Evolutionary conservation across 257 asterid genomes (phyloP), one percentile per base, ranked within the genome.

Genomic region (Striga asiatica): DNA sequence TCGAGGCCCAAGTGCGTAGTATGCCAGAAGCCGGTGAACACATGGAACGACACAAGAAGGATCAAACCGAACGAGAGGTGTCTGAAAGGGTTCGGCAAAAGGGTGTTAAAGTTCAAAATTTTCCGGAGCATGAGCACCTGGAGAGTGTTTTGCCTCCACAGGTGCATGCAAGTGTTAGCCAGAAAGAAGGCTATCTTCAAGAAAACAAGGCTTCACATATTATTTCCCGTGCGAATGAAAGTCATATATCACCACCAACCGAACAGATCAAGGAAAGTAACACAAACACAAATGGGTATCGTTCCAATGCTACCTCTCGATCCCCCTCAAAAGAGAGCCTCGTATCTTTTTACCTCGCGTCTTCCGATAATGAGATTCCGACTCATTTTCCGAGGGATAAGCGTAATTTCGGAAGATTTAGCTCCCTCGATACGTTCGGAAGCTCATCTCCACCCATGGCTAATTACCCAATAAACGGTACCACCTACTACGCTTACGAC

Each of bases 261-360:
- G n/a, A n/a, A n/a, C n/a, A n/a, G n/a, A n/a, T n/a, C 60, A 9
- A 5, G 20, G 78, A 58, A 48, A 54, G 27, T 32, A 38, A 39
- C 14, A 38, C 13, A 51, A 38, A 4, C 20, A 46, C 54, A 17
- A 60, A 61, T 49, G 58, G 24, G 42, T 17, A 10, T 17, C 62
- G 53, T 51, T 56, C 73, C 12, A 8, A 41, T 24, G 50, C 35
- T 60, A 68, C 74, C 27, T 45, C 71, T 59, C 61, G 51, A 59
- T 65, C 69, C 54, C 60, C 67, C 48, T 37, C 43, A 11, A 37
- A 37, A 37, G 43, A 37, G 43, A 37, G 43, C 5, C 43, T 37
- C 6, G 43, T 37, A 2, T 37, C 43, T 3, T 37, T 37, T 37
- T 37, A 37, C 16, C 43, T 37, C 43, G 13, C 13, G 43, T 37